Evolutionary conservation across 1,284 basidiomycete species (phyloP).

Genomic region (Trichosporon ovoides): DNA sequence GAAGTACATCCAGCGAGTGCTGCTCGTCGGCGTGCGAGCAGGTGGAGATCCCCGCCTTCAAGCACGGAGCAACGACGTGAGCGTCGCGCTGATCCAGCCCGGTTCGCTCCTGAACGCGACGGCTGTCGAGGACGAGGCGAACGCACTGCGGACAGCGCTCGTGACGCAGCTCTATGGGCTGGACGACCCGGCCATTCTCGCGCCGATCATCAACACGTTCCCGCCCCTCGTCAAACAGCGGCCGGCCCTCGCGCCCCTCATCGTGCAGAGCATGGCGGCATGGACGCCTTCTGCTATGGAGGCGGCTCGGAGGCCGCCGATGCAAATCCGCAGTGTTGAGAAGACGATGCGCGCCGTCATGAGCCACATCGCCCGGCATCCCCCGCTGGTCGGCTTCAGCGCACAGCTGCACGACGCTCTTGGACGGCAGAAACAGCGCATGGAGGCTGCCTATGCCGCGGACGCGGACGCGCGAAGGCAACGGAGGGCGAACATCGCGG

Average conservation of each 20-base stretch:
- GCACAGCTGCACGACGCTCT: slow-evolving; percentile 47
- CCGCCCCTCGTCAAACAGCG: slow-evolving; percentile 70
- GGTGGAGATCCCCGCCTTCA: slow-evolving; percentile 49
- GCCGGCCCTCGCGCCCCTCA: slow-evolving; percentile 67
- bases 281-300: slow-evolving; percentile 79
- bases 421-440: slow-evolving; percentile 38
- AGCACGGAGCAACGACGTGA: slow-evolving; percentile 28
- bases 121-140: slow-evolving; percentile 76
- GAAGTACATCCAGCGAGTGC: slow-evolving; percentile 87
- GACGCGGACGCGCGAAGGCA: slow-evolving; percentile 29
- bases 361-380: slow-evolving; percentile 62
- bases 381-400: slow-evolving; percentile 31
- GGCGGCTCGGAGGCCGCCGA: slow-evolving; percentile 54
- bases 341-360: slow-evolving; percentile 80
- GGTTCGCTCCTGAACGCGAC: slow-evolving; percentile 71
- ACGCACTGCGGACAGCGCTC: slow-evolving; percentile 70
- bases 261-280: slow-evolving; percentile 70
- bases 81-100: slow-evolving; percentile 28
- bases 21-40: slow-evolving; percentile 83
- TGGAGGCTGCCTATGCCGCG: slow-evolving; percentile 31
- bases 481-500: slow-evolving; percentile 13
- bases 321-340: slow-evolving; percentile 73
- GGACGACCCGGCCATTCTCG: slow-evolving; percentile 75
- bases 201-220: slow-evolving; percentile 83
- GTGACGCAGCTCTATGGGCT: slow-evolving; percentile 69